Evolutionary conservation across 2,329 filamentous ascomycete species (phyloP).

Genomic region (Hypoxylon sp.): DNA sequence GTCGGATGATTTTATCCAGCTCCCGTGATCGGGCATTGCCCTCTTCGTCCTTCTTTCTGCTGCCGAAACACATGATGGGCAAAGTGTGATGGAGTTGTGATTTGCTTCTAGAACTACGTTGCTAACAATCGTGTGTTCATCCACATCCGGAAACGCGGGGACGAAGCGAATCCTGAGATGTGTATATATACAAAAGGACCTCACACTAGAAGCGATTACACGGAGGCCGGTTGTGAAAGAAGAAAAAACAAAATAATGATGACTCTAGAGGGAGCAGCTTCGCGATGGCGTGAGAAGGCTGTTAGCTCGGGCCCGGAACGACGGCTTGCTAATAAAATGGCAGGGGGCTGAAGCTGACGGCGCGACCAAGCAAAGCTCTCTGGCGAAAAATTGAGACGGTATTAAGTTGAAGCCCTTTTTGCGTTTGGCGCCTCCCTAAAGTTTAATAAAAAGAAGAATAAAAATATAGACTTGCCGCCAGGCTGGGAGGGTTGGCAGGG

Average conservation of each 20-base stretch:
- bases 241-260: conserved; percentile 28
- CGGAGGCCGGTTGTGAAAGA: conserved; percentile 11
- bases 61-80: conserved; percentile 74
- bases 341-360: conserved; percentile 33
- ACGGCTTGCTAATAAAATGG: conserved; percentile 34
- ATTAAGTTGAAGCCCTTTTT: conserved; percentile 25
- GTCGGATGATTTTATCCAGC: conserved; percentile 87
- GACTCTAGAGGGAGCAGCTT: conserved; percentile 30
- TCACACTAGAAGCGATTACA: conserved; percentile 17
- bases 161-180: conserved; percentile 16
- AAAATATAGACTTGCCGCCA: conserved; percentile 26
- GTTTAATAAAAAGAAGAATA: conserved; percentile 19
- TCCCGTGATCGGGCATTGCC: conserved; percentile 74
- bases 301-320: conserved; percentile 36
- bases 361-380: conserved; percentile 28
- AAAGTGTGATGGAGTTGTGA: conserved; percentile 12
- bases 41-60: conserved; percentile 65
- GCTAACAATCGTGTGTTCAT: conserved; percentile 27
- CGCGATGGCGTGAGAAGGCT: conserved; percentile 25
- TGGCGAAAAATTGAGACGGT: conserved; percentile 9
- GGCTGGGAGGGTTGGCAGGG: conserved; percentile 29
- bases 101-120: conserved; percentile 15
- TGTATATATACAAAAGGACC: conserved; percentile 28
- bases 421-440: conserved; percentile 22
- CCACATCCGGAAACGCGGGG: conserved; percentile 29